Conservation (phyloP, 495 filamentous ascomycete species). For the Gamarada debralockiae region DNA sequence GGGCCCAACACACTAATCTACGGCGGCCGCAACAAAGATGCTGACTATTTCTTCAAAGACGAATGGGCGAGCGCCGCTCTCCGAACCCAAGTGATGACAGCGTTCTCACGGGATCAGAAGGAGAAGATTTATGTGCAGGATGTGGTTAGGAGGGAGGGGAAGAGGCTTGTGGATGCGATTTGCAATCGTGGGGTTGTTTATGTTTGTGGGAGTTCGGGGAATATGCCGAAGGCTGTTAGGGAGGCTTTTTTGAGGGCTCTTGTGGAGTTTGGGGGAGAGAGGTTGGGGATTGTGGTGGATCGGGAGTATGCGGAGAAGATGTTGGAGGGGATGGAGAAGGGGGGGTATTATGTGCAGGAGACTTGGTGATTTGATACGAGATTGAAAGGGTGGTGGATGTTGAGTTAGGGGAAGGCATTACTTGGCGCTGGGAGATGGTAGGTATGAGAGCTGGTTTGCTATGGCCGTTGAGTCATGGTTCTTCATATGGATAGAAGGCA, state of each 20-base stretch:
- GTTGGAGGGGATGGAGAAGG: constrained; percentile 60
- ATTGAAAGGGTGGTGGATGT: not conserved
- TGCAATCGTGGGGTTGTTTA: constrained; percentile 54
- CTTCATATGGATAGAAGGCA: too few species aligned
- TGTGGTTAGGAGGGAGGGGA: constrained; percentile 58
- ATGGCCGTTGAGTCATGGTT: too few species aligned
- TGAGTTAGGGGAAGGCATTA: too few species aligned
- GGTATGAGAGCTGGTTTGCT: too few species aligned
- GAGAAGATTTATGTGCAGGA: constrained; percentile 91
- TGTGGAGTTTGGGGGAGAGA: constrained; percentile 16
- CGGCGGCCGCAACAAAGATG: constrained; percentile 66
- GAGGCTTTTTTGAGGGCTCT: constrained; percentile 74
- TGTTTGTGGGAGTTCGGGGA: constrained; percentile 79
- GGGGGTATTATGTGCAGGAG: constrained; percentile 71
- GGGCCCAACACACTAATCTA: constrained; percentile 46
- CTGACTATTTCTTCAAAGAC: constrained; percentile 75
- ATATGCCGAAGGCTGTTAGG: constrained; percentile 89
- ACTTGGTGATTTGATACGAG: constrained; percentile 53
- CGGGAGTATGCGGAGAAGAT: constrained; percentile 48
- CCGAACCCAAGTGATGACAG: constrained; percentile 58
- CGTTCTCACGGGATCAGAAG: constrained; percentile 76
- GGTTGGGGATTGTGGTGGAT: not conserved
- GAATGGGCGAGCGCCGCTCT: constrained; percentile 56
- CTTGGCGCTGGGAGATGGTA: too few species aligned
- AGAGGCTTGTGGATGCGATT: constrained; percentile 55